Percentiles rank a stretch among this genome's conserved stretches.
These are phyloP conservation scores for Paramyrothecium sp. DNA, from an alignment of 2,329 filamentous ascomycete species.

Conservation along the genomic window DNA sequence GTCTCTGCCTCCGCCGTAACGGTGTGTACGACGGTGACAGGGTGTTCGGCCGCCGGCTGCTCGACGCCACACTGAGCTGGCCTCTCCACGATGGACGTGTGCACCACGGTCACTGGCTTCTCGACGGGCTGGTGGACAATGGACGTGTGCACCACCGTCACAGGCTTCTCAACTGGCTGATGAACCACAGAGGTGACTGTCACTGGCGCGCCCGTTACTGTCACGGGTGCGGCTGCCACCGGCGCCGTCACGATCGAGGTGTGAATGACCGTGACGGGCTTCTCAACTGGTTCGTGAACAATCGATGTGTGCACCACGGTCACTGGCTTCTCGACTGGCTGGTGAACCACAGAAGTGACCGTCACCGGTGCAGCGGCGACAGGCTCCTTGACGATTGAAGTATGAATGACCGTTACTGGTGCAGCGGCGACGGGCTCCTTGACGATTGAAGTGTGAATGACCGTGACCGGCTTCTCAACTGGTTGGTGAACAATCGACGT, in stretches of 20 bases:
- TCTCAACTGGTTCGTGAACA: not conserved
- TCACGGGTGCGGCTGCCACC: not conserved
- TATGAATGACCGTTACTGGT: not conserved
- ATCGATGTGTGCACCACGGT: not conserved
- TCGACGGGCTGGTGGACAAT: not conserved
- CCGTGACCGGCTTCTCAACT: not conserved
- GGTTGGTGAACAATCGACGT: not conserved
- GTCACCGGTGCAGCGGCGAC: not conserved
- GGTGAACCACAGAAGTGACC: not conserved
- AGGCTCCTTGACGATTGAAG: not conserved
- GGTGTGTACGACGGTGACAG: not conserved
- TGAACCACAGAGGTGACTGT: not conserved
- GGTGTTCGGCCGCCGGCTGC: not conserved
- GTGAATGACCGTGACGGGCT: not conserved
- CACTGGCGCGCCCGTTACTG: not conserved
- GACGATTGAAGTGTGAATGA: not conserved
- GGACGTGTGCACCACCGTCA: not conserved
- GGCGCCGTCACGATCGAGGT: not conserved
- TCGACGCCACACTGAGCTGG: not conserved
- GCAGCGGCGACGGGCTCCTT: not conserved
- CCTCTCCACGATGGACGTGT: not conserved
- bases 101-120: not conserved
- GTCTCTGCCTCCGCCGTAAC: not conserved
- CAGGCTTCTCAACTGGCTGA: not conserved
- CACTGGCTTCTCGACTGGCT: not conserved